Evolutionary conservation across 257 asterid genomes (phyloP), one percentile per base, ranked within the genome.

Genomic region (Solanum bulbocastanum): DNA sequence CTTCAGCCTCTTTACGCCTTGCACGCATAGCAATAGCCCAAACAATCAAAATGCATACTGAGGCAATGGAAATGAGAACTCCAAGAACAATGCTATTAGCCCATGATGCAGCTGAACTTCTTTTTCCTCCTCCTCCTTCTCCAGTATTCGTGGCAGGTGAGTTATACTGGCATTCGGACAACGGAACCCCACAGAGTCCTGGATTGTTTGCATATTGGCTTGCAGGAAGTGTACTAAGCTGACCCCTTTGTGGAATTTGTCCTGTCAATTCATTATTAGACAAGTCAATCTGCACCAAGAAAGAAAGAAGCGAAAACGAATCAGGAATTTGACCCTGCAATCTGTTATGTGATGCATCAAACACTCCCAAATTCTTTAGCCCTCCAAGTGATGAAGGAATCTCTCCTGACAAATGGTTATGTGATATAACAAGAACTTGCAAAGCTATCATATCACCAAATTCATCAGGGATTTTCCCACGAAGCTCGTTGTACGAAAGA

Each of bases 141-240:
- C 75, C 92, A 4, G 88, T 83, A 72, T 86, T 87, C 18, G 86
- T 72, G 2, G 90, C 49, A 12, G 96, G 65, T 76, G 88, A 92
- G 25, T 76, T 91, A 87, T 92, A 91, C 52, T 85, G 90, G 87
- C 99, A 95, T 84, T 93, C 96, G 2, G 94, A 79, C 87, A 96
- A 79, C 0, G 99, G 99, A 68, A 96, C 98, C 1, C 99, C 99
- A 74, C 99, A 96, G 15, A 96, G 89, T 20, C 99, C 99, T 3
- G 99, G 99, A 88, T 96, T 96, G 72, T 94, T 93, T 2, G 90
- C 98, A 65, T 91, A 96, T 83, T 96, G 99, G 42, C 87, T 93
- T 4, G 98, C 99, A 3, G 99, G 99, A 22, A 96, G 98, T 16
- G 98, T 96, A 84, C 99, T 96, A 2, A 96, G 96, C 87, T 96